Percentiles rank a stretch among this genome's conserved stretches.
phyloP scores from a whole-genome alignment of 257 asterid genomes.

The Galeopsis tetrahit region DNA sequence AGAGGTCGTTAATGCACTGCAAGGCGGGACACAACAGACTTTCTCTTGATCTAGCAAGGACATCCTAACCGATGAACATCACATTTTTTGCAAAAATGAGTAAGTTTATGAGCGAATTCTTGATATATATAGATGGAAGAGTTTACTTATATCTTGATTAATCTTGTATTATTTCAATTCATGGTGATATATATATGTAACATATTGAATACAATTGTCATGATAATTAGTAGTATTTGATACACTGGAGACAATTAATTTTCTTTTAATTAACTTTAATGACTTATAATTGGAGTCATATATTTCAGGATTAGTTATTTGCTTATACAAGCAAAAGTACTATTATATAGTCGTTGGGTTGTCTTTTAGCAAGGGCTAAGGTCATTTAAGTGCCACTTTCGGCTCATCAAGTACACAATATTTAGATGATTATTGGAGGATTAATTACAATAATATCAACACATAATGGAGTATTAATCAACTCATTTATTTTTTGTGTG shows the following conservation, averaged over 20 bases:
- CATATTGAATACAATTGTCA: background rate
- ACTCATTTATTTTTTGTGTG: background rate
- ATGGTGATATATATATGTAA: background rate
- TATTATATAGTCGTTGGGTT: too few relatives aligned
- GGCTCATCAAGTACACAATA: background rate
- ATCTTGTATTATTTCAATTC: constrained; percentile 2
- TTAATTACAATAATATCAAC: too few relatives aligned
- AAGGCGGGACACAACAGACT: constrained; percentile 44
- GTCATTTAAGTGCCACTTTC: background rate
- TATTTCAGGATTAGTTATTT: too few relatives aligned
- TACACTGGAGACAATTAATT: background rate
- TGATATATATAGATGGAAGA: background rate
- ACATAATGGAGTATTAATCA: background rate
- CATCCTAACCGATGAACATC: background rate
- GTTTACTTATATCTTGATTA: background rate
- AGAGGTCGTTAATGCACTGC: constrained; percentile 65
- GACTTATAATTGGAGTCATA: too few relatives aligned
- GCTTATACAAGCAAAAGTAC: too few relatives aligned
- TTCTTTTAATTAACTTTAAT: too few relatives aligned
- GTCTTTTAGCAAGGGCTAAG: too few relatives aligned
- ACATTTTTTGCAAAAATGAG: background rate
- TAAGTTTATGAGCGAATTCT: background rate
- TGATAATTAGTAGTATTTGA: background rate
- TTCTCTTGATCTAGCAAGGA: background rate
- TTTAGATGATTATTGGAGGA: background rate